phyloP scores from a whole-genome alignment of 768 basidiomycete species.

The Tricholoma hemisulphureum region DNA sequence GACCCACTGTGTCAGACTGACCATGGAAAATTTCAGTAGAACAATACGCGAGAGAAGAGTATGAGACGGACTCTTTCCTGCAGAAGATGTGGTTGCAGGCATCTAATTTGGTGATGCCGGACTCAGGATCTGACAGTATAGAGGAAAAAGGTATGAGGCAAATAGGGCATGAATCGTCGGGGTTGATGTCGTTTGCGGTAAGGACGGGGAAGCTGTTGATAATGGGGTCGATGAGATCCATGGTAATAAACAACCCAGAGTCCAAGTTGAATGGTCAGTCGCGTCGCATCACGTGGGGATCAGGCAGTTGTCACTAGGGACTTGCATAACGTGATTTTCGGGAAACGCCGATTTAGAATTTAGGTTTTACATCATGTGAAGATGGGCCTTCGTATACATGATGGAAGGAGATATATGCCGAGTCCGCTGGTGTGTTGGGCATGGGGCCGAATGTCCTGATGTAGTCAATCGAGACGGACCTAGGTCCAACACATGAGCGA shows the following conservation, averaged over 20 bases:
- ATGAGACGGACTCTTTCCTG: conserved; percentile 49
- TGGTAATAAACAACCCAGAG: conserved; percentile 3
- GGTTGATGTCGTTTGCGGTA: conserved; percentile 32
- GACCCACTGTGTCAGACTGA: conserved; percentile 69
- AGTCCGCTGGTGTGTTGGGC: no score
- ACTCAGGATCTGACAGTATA: conserved; percentile 36
- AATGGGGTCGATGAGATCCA: conserved; percentile 32
- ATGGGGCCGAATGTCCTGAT: no score
- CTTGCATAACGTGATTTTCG: no score
- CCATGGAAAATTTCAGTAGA: conserved; percentile 2
- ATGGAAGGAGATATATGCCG: no score
- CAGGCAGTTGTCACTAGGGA: no score
- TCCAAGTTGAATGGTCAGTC: conserved; percentile 8
- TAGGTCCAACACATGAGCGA: no score
- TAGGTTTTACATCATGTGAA: no score
- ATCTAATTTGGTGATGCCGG: conserved; percentile 55
- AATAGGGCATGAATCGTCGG: conserved; percentile 63
- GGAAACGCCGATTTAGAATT: no score
- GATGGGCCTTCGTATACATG: no score
- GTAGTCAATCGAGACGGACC: no score
- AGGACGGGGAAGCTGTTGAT: conserved; percentile 47
- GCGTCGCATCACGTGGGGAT: conserved; percentile 1
- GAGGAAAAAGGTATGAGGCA: conserved; percentile 54
- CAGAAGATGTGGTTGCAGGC: conserved; percentile 71
- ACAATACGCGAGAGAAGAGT: background rate